Evolutionary conservation across 495 filamentous ascomycete species (phyloP), one percentile per base, ranked within the genome.

Genomic region (Hyphodiscus hymeniophilus): DNA sequence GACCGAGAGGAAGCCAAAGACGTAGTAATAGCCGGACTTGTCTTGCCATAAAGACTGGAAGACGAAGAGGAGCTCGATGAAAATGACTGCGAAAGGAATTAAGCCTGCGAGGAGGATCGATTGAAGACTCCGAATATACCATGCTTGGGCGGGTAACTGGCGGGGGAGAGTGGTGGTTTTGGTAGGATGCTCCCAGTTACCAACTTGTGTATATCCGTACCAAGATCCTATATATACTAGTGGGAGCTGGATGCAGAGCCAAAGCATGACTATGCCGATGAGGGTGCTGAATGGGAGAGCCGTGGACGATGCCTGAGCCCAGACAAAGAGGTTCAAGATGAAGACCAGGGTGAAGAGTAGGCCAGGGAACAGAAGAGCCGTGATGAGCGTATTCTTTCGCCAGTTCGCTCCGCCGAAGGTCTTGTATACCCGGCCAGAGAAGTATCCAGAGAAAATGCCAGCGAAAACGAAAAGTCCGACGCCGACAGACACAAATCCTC

Each of bases 31-130:
- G 11, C 86, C 87, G 58, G 80, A 87, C 68, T 95, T 95, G 59
- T 95, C 89, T 61, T 88, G 84, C 88, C 89, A 95, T 10, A 95
- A 59, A 47, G 83, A 89, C 62, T 87, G 85, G 61, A 96, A 96
- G 24, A 96, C 81, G 67, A 92, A 96, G 23, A 94, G 74, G 6
- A 95, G 73, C 64, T 96, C 90, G 57, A 95, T 90, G 60, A 95
- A 96, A 50, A 96, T 83, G 16, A 96, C 88, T 2, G 86, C 85
- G 58, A 96, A 96, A 0, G 90, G 89, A 17, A 94, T 76, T n/a
- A 91, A 57, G 1, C 90, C 90, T 0, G 87, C 86, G 11, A 94
- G 63, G 13, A 94, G 60, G 5, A 83, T 73, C 1, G 80, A 74
- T 31, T 81, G 72, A 3, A 78, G 55, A 39, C 67, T 74, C 45